phyloP scores from a whole-genome alignment of 345 rosid species.

The Arabis hirsuta region DNA sequence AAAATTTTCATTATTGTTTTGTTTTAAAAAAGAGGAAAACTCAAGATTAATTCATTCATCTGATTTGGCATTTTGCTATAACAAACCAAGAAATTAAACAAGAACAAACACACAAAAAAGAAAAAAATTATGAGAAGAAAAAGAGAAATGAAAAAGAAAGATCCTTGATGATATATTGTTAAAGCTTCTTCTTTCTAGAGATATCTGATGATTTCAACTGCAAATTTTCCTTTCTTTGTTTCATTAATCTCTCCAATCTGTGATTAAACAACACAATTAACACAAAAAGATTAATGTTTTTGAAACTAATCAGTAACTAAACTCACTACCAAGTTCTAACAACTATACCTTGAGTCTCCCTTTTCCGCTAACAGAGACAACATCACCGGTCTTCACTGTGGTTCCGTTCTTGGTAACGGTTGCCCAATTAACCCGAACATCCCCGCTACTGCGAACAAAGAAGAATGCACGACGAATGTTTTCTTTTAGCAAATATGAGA shows the following conservation, averaged over 20 bases:
- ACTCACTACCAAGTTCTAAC: background rate
- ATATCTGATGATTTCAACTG: conserved; percentile 76
- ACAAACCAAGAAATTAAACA: conserved; percentile 13
- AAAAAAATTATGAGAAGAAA: background rate
- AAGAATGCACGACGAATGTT: background rate
- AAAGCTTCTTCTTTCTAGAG: conserved; percentile 44
- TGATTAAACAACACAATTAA: background rate
- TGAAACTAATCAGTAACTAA: conserved; percentile 13
- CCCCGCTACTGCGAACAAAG: conserved; percentile 55
- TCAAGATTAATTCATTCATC: background rate
- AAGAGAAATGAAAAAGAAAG: background rate
- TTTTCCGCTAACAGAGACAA: conserved; percentile 85
- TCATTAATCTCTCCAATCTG: conserved; percentile 81
- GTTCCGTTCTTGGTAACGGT: conserved; percentile 77
- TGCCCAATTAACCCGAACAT: conserved; percentile 86
- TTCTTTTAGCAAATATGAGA: conserved; percentile 1
- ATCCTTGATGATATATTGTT: background rate
- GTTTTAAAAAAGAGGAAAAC: background rate
- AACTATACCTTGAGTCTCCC: conserved; percentile 79
- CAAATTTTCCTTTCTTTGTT: conserved; percentile 82
- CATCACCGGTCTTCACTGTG: conserved; percentile 72
- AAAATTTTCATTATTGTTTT: background rate
- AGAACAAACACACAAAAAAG: background rate
- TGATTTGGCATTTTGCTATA: conserved; percentile 1
- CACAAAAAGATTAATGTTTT: background rate